phyloP scores from a whole-genome alignment of 176 grass and related monocot genomes.

The Oropetium thomaeum region DNA sequence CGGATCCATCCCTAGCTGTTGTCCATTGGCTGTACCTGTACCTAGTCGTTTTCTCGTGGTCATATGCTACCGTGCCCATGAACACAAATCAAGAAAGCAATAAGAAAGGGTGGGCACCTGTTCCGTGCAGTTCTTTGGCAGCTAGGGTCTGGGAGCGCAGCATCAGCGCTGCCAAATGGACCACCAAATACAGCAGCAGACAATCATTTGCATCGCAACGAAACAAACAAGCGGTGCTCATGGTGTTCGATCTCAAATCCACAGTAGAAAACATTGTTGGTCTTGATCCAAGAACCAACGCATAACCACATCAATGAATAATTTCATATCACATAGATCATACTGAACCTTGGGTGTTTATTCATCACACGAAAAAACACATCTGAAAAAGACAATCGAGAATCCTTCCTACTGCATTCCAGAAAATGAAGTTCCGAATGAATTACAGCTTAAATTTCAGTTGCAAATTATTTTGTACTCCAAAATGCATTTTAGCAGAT shows the following conservation, averaged over 20 bases:
- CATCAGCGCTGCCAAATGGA: neutral
- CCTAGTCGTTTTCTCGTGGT: neutral
- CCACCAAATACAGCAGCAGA: neutral
- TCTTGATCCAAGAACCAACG: neutral
- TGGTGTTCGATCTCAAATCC: neutral
- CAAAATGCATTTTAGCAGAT: slow-evolving; percentile 25
- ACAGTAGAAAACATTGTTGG: neutral
- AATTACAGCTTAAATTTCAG: slow-evolving; percentile 39
- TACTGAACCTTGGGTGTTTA: neutral
- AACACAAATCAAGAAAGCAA: neutral
- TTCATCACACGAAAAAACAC: neutral
- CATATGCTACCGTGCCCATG: neutral
- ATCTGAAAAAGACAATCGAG: neutral
- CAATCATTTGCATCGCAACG: neutral
- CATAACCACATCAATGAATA: neutral
- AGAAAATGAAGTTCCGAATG: slow-evolving; percentile 17
- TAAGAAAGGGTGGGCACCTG: neutral
- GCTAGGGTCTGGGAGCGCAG: neutral
- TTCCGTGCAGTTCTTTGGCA: neutral
- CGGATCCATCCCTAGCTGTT: neutral
- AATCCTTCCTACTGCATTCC: slow-evolving; percentile 8
- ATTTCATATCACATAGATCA: neutral
- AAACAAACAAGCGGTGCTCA: neutral
- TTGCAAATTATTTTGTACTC: slow-evolving; percentile 49
- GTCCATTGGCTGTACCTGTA: neutral